Percentiles rank a stretch among this genome's conserved stretches.
These are phyloP conservation scores for Aspergillus sp. DNA, from an alignment of 2,329 filamentous ascomycete genomes.

Conservation along the genomic window DNA sequence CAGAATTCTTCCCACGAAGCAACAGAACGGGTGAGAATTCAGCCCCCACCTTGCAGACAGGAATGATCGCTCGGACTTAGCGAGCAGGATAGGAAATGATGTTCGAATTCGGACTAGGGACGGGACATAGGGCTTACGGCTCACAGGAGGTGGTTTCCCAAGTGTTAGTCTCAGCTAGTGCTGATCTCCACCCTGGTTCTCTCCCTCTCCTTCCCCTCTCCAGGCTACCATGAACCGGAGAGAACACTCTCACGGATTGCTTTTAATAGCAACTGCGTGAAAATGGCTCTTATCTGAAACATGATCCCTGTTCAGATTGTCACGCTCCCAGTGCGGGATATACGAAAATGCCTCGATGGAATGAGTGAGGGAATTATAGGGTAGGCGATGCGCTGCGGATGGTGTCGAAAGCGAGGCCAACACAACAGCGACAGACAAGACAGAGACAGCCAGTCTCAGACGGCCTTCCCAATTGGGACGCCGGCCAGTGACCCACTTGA, in stretches of 20 bases:
- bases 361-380: neutral
- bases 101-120: neutral
- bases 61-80: neutral
- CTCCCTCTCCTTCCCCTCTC: neutral
- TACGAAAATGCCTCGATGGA: neutral
- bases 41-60: neutral
- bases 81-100: neutral
- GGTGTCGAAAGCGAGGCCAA: neutral
- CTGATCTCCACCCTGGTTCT: neutral
- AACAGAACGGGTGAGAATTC: neutral
- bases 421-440: neutral
- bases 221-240: neutral
- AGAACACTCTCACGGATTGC: neutral
- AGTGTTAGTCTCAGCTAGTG: neutral
- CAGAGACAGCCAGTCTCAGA: neutral
- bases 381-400: neutral
- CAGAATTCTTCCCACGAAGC: neutral
- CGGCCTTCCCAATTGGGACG: neutral
- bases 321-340: neutral
- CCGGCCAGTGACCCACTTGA: constrained; percentile 5
- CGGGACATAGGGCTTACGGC: constrained; percentile 3
- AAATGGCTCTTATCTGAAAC: neutral
- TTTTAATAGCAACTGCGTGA: neutral
- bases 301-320: neutral
- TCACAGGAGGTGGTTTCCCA: too few species aligned